Base-by-base conservation (phyloP, 2,329 filamentous ascomycete genomes). In the Helotiales sp. region DNA sequence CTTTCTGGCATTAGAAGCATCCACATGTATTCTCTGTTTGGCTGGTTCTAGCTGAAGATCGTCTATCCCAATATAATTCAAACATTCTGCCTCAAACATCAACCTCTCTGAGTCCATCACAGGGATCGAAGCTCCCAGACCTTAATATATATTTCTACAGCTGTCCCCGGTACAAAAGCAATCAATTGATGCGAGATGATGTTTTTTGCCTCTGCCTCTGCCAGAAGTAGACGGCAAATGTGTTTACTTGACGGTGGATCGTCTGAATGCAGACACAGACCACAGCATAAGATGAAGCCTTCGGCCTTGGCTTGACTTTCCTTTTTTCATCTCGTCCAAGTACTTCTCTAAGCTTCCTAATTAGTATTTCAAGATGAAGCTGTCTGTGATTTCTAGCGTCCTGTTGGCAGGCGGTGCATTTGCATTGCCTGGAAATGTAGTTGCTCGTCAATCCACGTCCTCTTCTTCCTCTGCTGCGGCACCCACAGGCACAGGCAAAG, bases 401-500 rank as follows among this genome's bases (percentile, higher is more conserved):
- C 48, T 62, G 25, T 31, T 54, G 8, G 50, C 52, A 1, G 47
- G 52, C 17, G 54, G 52, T 9, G 55, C 51, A 2, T 17, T 46
- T 24, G 60, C 60, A 13, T 46, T 54, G 24, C 54, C 57, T 36
- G 49, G 49, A 24, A 58, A 31, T 33, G 38, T 44, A 44, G 33
- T 17, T 36, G 38, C 29, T 54, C 54, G 33, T 22, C 29, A 48
- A 31, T 22, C 38, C 22, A 42, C 19, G 10, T 6, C 34, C 15
- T 38, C n/a, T 8, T 7, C 5, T n/a, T 38, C 15, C 5, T 2
- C 31, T 12, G n/a, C 58, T 31, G 46, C 42, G 9, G 50, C 53
- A 4, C 46, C 49, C 10, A 44, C 48, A 31, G 58, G 27, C 36
- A 60, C 54, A 38, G 62, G 62, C 4, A 53, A 54, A 24, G 60